phyloP scores from a whole-genome alignment of 345 rosid genomes.

The Hypericum androsaemum region DNA sequence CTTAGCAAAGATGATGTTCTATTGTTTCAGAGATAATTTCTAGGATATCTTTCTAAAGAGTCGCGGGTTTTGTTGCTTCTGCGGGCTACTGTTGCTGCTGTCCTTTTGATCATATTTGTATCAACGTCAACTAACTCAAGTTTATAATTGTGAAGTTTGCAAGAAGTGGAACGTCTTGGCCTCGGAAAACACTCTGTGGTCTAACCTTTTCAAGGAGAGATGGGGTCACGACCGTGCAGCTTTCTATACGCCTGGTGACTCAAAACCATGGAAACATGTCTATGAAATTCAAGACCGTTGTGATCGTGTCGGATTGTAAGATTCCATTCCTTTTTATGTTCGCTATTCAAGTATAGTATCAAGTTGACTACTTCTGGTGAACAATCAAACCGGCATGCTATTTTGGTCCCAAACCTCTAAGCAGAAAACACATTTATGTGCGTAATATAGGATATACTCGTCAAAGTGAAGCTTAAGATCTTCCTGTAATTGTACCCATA shows the following conservation, averaged over 20 bases:
- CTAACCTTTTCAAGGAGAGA: conserved; percentile 37
- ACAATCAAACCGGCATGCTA: too few relatives aligned
- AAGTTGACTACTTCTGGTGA: too few relatives aligned
- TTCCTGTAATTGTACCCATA: too few relatives aligned
- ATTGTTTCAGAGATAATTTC: too few relatives aligned
- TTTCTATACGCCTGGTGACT: conserved; percentile 26
- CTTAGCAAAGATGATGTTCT: too few relatives aligned
- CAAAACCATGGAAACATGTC: conserved; percentile 43
- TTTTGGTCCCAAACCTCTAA: too few relatives aligned
- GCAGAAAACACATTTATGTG: too few relatives aligned
- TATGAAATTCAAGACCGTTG: conserved; percentile 50
- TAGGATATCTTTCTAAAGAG: too few relatives aligned
- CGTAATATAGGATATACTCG: too few relatives aligned
- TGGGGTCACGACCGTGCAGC: conserved; percentile 47
- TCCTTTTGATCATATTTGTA: neutral
- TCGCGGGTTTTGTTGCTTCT: neutral
- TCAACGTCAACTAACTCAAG: neutral
- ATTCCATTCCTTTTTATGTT: neutral
- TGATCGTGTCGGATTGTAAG: conserved; percentile 52
- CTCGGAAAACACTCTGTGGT: conserved; percentile 38
- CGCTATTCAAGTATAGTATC: neutral
- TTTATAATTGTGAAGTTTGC: conserved; percentile 33
- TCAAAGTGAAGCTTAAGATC: too few relatives aligned
- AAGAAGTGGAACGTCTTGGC: conserved; percentile 47
- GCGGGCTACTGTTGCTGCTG: neutral